Percentiles rank a stretch among this genome's conserved stretches.
These are phyloP conservation scores for Mesotaenium endlicherianum DNA, from an alignment of 139 green algal species.

Conservation along the genomic window DNA sequence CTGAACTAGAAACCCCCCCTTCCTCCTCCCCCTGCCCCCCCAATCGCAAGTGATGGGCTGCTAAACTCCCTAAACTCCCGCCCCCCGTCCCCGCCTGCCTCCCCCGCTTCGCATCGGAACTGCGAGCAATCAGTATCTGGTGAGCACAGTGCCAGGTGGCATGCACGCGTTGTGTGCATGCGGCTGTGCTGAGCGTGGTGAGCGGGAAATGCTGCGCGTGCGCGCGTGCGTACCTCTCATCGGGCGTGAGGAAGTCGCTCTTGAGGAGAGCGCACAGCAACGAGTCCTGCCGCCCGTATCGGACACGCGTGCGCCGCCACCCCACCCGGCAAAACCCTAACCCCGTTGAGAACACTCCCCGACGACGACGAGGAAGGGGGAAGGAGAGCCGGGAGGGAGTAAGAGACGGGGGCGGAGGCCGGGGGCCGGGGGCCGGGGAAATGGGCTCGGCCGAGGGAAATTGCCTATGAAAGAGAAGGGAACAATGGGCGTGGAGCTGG, in stretches of 20 bases:
- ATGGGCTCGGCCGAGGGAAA: neutral
- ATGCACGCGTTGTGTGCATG: too few species aligned
- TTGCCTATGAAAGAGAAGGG: neutral
- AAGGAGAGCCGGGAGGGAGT: neutral
- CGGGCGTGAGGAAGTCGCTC: constrained; percentile 50
- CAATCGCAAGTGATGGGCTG: too few species aligned
- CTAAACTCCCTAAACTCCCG: too few species aligned
- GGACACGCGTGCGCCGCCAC: neutral
- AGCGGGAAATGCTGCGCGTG: too few species aligned
- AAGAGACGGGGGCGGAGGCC: neutral
- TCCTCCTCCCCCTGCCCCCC: too few species aligned
- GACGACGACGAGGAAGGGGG: neutral
- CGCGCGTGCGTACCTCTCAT: constrained; percentile 42
- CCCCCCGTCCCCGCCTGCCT: too few species aligned
- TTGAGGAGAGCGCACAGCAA: constrained; percentile 45
- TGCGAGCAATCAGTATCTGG: too few species aligned
- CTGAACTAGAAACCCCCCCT: too few species aligned
- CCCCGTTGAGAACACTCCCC: neutral
- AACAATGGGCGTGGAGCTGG: neutral
- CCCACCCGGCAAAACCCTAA: neutral
- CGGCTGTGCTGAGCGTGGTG: too few species aligned
- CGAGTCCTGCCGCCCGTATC: constrained; percentile 35
- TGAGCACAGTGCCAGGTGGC: too few species aligned
- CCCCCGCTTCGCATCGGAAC: too few species aligned
- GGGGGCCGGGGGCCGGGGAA: neutral